Base-by-base conservation (phyloP, 768 basidiomycete species). In the Mrakia frigida region DNA sequence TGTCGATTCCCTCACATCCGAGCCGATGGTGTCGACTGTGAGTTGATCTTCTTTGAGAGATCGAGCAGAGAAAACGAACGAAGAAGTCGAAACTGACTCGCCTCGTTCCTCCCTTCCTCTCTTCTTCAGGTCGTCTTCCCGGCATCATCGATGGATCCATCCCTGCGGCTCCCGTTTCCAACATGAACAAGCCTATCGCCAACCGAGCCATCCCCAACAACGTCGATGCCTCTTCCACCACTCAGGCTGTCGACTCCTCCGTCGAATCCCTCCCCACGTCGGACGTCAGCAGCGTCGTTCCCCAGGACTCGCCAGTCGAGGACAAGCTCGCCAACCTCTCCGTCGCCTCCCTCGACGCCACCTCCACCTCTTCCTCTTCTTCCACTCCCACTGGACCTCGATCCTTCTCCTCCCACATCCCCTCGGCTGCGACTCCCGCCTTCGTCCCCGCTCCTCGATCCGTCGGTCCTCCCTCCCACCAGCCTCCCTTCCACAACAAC, bases 1-100 rank as follows among this genome's bases (percentile, higher is more conserved):
- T 84, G 83, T 79, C 82, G 83, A 59, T 84, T 84, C 80, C 83
- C 83, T 67, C 83, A 84, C 74, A 74, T 84, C 37, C 80, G 81
- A 59, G 79, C 81, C 13, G 81, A 83, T 67, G 83, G 83, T 37
- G 81, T 79, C 70, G 83, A 84, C 76, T 80, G 81, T 81, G 71
- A 80, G 81, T 81, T 0, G 5, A 25, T 43, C 73, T 43, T 35
- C 41, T 28, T 63, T 18, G 43, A 43, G 5, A 43, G 43, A 43
- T 43, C 43, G 46, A 50, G 21, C 46, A 14, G 13, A 50, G 46
- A 50, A 50, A 14, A 50, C 46, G n/a, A n/a, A n/a, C n/a, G n/a
- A 50, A 43, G 11, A 1, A 50, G 46, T 50, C 18, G 46, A 50
- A 50, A 50, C 46, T 50, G 46, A 50, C 18, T 50, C 18, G 46